Evolutionary conservation across 768 basidiomycete genomes (phyloP).

Genomic region (Strobilomyces confusus): DNA sequence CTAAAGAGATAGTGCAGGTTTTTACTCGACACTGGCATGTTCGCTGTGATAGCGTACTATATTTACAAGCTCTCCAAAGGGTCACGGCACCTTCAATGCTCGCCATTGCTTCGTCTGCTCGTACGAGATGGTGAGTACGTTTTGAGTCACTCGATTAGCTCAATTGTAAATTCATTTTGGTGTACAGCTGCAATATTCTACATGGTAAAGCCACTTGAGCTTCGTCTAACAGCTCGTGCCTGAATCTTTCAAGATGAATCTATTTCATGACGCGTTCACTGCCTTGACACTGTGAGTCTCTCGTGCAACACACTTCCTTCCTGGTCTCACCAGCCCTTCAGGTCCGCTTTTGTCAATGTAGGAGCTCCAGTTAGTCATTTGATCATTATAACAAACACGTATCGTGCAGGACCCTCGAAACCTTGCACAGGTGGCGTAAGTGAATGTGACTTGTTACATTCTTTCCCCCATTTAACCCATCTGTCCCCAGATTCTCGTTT

Average conservation of each 20-base stretch:
- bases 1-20: not conserved
- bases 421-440: not conserved
- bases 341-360: not conserved
- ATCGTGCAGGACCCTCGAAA: constrained; percentile 6
- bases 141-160: not conserved
- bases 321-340: not conserved
- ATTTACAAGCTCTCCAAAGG: not conserved
- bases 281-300: constrained; percentile 5
- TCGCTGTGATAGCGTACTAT: constrained; percentile 2
- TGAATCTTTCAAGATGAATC: not conserved
- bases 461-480: not conserved
- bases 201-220: not conserved
- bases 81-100: not conserved
- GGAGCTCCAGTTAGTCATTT: not conserved
- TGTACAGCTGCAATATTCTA: constrained; percentile 3
- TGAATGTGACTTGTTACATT: too few relatives aligned
- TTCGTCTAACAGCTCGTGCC: too few relatives aligned
- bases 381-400: not conserved
- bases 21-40: not conserved
- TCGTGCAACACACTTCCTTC: not conserved
- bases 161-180: not conserved
- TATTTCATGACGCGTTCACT: constrained; percentile 1
- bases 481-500: not conserved
- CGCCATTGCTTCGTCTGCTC: constrained; percentile 3
- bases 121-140: constrained; percentile 10